Evolutionary conservation across 768 basidiomycete species (phyloP), one percentile per base, ranked within the genome.

Genomic region (Trametes sanguinea): DNA sequence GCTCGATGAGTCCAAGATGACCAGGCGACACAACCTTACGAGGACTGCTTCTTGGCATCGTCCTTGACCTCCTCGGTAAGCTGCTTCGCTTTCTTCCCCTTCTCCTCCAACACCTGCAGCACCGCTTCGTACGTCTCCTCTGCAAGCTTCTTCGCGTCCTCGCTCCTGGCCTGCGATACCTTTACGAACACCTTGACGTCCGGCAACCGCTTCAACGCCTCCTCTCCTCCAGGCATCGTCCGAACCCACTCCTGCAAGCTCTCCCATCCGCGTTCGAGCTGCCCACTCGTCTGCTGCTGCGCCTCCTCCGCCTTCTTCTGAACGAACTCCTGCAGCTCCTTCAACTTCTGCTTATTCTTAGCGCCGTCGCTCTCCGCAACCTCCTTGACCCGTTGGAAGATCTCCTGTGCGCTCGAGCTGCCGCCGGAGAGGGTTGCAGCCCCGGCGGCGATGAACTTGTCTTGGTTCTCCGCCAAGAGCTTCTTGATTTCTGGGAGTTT

Each of bases 81-180:
- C 63, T 70, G 54, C 56, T 70, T 68, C 5, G 73, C 71, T 63
- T 72, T 69, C 56, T 68, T 59, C 22, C 61, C 67, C 67, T 74
- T 75, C 60, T 74, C 71, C 62, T 73, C 63, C 40, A 74, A 54
- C 7, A 75, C 70, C 57, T 71, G 60, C 59, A 71, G 16, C 30
- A 75, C 56, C 11, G 70, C 73, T 6, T 68, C 63, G 57, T 68
- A 72, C n/a, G 74, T 72, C 67, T 74, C 73, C 61, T 69, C 52
- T 30, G 71, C 71, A 3, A 75, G 55, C 45, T 72, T 66, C 65
- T 71, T 69, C 40, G 74, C 72, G 27, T 75, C 72, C 30, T 72
- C 69, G 14, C 72, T 53, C 16, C 58, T 61, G 40, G 69, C 57
- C 65, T 68, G 63, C 47, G 71, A 63, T 7, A 73, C 46, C 57